phyloP scores from a whole-genome alignment of 345 rosid genomes.

The Eucalyptus sp. region DNA sequence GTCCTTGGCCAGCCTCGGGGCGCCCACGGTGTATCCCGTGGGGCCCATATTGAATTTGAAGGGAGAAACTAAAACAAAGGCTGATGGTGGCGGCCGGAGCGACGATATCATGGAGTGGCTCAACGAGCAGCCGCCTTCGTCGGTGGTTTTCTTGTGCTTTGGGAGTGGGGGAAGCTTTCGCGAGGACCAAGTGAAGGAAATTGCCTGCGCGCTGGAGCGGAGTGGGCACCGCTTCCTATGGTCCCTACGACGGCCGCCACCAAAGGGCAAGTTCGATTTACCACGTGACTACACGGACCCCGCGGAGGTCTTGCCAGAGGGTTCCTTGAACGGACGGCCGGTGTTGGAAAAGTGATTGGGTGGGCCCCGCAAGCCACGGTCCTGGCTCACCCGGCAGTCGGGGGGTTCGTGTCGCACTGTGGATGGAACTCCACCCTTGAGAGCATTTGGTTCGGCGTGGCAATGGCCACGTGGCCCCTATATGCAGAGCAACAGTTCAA shows the following conservation, averaged over 20 bases:
- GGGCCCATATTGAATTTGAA: slow-evolving; percentile 39
- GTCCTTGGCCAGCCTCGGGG: not conserved
- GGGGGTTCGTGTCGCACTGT: slow-evolving; percentile 51
- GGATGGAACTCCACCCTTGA: slow-evolving; percentile 55
- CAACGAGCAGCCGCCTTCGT: slow-evolving; percentile 25
- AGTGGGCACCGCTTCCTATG: slow-evolving; percentile 14
- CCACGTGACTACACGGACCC: not conserved
- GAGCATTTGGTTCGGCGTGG: slow-evolving; percentile 47
- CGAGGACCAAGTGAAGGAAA: slow-evolving; percentile 24
- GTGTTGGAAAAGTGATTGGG: slow-evolving; percentile 11
- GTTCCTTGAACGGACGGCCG: slow-evolving; percentile 19
- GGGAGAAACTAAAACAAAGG: not conserved
- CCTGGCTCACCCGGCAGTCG: slow-evolving; percentile 1
- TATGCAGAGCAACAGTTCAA: slow-evolving; percentile 41
- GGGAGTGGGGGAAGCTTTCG: slow-evolving; percentile 49
- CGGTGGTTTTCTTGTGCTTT: slow-evolving; percentile 63
- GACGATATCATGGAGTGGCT: slow-evolving; percentile 26
- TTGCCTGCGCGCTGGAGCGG: not conserved
- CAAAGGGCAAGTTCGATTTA: not conserved
- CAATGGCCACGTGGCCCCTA: slow-evolving; percentile 40
- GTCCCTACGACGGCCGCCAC: not conserved
- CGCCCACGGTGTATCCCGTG: slow-evolving; percentile 25
- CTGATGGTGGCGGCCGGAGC: not conserved
- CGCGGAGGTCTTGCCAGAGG: slow-evolving; percentile 21
- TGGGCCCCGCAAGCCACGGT: slow-evolving; percentile 33